Percentiles rank a stretch among this genome's conserved stretches.
phyloP scores from a whole-genome alignment of 78 protist species.

The Salpingoeca rosetta region DNA sequence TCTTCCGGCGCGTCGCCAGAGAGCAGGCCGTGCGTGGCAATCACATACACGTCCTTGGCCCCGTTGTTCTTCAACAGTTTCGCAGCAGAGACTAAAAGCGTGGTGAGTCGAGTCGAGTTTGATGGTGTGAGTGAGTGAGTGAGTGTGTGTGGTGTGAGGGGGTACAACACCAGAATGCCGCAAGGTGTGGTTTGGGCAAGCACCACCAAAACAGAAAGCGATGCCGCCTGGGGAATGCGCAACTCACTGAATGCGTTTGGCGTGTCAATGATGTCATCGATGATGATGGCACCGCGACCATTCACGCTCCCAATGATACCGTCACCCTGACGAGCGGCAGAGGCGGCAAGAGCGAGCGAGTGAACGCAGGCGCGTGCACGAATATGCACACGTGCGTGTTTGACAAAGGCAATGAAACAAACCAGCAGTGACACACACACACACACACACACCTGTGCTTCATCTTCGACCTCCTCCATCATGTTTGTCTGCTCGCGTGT shows the following conservation, averaged over 20 bases:
- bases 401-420: neutral
- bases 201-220: too few relatives aligned
- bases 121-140: too few relatives aligned
- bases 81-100: slow-evolving; percentile 41
- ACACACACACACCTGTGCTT: too few relatives aligned
- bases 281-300: slow-evolving; percentile 21
- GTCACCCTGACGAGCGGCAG: neutral
- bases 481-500: too few relatives aligned
- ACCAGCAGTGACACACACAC: neutral
- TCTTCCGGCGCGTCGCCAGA: slow-evolving; percentile 49
- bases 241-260: slow-evolving; percentile 27
- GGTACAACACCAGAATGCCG: too few relatives aligned
- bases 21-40: slow-evolving; percentile 50
- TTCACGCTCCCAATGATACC: slow-evolving; percentile 1
- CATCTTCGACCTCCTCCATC: too few relatives aligned
- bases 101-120: too few relatives aligned
- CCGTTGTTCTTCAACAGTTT: slow-evolving; percentile 49
- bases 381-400: neutral
- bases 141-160: too few relatives aligned
- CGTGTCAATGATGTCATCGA: slow-evolving; percentile 61
- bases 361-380: neutral
- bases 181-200: too few relatives aligned
- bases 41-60: slow-evolving; percentile 39
- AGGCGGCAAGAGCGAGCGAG: neutral
- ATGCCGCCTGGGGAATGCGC: too few relatives aligned